phyloP scores from a whole-genome alignment of 1,284 basidiomycete genomes.

The Coniferiporia weirii region DNA sequence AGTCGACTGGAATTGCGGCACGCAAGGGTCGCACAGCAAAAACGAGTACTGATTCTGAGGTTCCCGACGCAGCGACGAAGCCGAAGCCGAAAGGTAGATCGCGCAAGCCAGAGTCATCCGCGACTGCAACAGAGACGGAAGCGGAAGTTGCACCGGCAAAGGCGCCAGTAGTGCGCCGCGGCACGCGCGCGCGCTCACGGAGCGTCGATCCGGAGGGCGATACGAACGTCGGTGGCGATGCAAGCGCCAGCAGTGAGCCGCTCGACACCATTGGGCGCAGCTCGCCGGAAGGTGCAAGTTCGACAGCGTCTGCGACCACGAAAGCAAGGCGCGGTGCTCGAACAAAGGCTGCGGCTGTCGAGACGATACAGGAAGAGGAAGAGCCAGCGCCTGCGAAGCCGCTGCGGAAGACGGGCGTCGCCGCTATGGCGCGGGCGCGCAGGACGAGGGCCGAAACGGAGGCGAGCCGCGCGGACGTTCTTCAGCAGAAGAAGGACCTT shows the following conservation, averaged over 20 bases:
- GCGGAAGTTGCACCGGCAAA: constrained; percentile 13
- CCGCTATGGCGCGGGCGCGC: background rate
- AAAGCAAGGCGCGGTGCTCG: constrained; percentile 14
- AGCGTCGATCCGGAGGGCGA: constrained; percentile 17
- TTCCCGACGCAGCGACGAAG: background rate
- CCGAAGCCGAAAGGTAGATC: constrained; percentile 8
- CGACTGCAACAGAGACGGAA: background rate
- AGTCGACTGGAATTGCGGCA: background rate
- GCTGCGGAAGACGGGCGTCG: background rate
- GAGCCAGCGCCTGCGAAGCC: constrained; percentile 5
- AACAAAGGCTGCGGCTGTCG: background rate
- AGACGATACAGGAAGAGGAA: constrained; percentile 15
- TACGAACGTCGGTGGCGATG: background rate
- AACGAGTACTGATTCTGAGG: background rate
- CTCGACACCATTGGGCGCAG: constrained; percentile 19
- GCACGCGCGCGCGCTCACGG: constrained; percentile 13
- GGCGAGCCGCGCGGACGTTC: constrained; percentile 3
- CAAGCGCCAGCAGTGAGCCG: constrained; percentile 6
- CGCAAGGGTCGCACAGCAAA: constrained; percentile 2
- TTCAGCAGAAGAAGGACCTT: constrained; percentile 4
- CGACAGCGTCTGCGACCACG: constrained; percentile 12
- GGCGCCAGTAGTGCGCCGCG: constrained; percentile 1
- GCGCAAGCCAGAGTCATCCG: constrained; percentile 1
- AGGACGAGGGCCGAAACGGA: constrained; percentile 5
- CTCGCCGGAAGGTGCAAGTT: constrained; percentile 16